Evolutionary conservation across 371 early-diverging fungal genomes (phyloP), one percentile per base, ranked within the genome.

Genomic region (Agmasoma carcini): DNA sequence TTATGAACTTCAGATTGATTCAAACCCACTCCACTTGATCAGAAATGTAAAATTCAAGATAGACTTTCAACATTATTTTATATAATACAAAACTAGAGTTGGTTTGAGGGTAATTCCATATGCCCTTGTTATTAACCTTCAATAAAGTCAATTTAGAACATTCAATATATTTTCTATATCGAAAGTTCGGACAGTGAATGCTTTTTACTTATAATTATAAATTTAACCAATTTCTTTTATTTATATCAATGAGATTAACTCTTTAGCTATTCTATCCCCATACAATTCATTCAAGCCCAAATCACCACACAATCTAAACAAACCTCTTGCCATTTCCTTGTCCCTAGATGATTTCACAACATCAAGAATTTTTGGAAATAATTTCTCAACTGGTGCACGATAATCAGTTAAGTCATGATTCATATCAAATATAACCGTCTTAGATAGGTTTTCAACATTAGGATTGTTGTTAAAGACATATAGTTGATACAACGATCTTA

Each of bases 301-400:
- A 2, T 39, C 43, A 6, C 68, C 68, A 30, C 65, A 58, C 9
- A 59, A 12, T 51, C 40, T 63, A 46, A 68, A 68, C 17, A 68
- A 22, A 1, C 25, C 33, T 30, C 49, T 57, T 14, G 68, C 63
- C 54, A 62, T 54, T 22, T 46, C 57, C 20, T 44, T 27, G 39
- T 68, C 68, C 15, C 50, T 31, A 4, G 25, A 23, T n/a, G 30
- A 17, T 40, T 49, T 63, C 2, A 68, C 45, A 17, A 46, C 45
- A 22, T 59, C 55, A 29, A 67, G 47, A n/a, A 49, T 54, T 25
- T 30, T 20, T 29, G 44, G 39, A 22, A 68, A 60, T 1, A 68
- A 20, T 30, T 68, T 63, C 33, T 68, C 68, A 14, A 68, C 31
- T 12, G 63, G 57, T 31, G 48, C 53, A 14, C 48, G 58, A 29